Evolutionary conservation across 2,329 filamentous ascomycete species (phyloP).

Genomic region (Clarireedia monteithiana): DNA sequence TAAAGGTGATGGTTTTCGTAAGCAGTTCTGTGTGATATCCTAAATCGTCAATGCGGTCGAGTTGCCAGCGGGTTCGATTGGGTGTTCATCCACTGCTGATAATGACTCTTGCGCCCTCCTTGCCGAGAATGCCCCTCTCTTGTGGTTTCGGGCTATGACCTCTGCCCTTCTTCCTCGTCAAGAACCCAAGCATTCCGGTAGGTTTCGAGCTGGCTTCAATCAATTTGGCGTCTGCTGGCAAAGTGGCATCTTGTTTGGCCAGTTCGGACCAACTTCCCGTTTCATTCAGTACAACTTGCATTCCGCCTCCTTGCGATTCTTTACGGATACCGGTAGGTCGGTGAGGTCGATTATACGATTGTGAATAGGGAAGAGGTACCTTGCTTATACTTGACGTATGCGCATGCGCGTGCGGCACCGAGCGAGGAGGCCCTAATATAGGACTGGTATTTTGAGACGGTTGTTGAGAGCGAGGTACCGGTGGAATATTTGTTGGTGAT

Average conservation of each 20-base stretch:
- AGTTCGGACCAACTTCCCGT: constrained; percentile 87
- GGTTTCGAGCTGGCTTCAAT: constrained; percentile 44
- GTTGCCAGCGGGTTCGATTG: background rate
- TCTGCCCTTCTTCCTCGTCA: constrained; percentile 81
- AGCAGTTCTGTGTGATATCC: background rate
- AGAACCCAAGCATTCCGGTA: constrained; percentile 84
- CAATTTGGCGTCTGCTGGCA: constrained; percentile 58
- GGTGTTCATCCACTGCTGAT: constrained; percentile 42
- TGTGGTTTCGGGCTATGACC: constrained; percentile 91
- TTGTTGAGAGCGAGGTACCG: constrained; percentile 16
- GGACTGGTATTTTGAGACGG: constrained; percentile 5
- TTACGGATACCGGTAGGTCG: constrained; percentile 23
- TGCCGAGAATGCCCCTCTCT: constrained; percentile 86
- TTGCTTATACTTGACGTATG: constrained; percentile 3
- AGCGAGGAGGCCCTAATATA: constrained; percentile 3
- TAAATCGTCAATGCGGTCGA: background rate
- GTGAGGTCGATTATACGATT: constrained; percentile 21
- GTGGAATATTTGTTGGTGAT: constrained; percentile 22
- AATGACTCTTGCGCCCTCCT: constrained; percentile 83
- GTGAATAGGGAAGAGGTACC: constrained; percentile 24
- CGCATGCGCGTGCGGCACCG: background rate
- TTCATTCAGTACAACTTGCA: constrained; percentile 86
- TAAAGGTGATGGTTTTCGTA: background rate
- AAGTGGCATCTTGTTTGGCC: constrained; percentile 72
- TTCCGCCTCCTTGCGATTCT: constrained; percentile 50